Conservation (phyloP, 2,329 filamentous ascomycete species). For the Stromatinia cepivora region DNA sequence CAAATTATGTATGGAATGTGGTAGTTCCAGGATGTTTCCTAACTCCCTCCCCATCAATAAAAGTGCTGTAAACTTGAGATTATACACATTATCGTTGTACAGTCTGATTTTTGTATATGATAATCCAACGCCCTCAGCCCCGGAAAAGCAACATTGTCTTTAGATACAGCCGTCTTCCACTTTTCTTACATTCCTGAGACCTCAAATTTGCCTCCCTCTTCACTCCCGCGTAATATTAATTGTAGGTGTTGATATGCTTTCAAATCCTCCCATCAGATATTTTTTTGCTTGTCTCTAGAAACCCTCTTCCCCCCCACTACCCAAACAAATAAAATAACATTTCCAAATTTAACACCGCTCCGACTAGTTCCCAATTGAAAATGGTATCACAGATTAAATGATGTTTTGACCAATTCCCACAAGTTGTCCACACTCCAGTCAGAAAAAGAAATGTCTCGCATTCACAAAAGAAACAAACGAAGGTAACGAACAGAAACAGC, state of each 20-base stretch:
- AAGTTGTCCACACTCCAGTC: constrained; percentile 7
- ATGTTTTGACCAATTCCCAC: constrained; percentile 19
- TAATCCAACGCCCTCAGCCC: not conserved
- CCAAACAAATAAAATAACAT: constrained; percentile 20
- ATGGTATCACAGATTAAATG: constrained; percentile 20
- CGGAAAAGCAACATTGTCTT: constrained; percentile 16
- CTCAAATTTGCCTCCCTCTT: not conserved
- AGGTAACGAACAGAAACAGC: constrained; percentile 22
- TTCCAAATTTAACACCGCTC: constrained; percentile 18
- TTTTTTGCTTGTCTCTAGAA: not conserved
- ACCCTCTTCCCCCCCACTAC: not conserved
- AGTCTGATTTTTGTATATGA: constrained; percentile 27
- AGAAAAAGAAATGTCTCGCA: constrained; percentile 5
- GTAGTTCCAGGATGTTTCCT: not conserved
- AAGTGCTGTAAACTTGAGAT: not conserved
- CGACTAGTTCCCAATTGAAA: constrained; percentile 13
- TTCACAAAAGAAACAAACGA: constrained; percentile 23
- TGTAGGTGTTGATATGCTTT: constrained; percentile 7
- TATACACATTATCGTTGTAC: constrained; percentile 26
- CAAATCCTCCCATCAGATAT: not conserved
- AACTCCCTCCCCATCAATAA: constrained; percentile 21
- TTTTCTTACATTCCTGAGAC: constrained; percentile 5
- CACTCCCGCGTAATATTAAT: constrained; percentile 11
- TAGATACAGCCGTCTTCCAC: constrained; percentile 4
- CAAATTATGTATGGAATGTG: constrained; percentile 4